Evolutionary conservation across 345 rosid genomes (phyloP).

Genomic region (Cardamine resedifolia): DNA sequence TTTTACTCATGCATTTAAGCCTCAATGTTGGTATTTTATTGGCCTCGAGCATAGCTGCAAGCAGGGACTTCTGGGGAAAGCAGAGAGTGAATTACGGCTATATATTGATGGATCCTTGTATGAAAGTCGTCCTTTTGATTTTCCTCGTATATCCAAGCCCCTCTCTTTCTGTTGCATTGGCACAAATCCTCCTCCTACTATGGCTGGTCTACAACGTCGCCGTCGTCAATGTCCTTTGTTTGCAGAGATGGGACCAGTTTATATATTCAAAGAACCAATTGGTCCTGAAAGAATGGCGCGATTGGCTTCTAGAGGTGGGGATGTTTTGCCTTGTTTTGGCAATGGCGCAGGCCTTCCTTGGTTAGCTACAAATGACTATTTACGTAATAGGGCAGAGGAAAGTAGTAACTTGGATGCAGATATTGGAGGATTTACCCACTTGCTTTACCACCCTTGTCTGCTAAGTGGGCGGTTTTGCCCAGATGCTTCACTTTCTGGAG

Average conservation of each 20-base stretch:
- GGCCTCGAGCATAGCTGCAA: slow-evolving; percentile 87
- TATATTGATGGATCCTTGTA: slow-evolving; percentile 93
- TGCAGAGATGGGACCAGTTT: slow-evolving; percentile 99
- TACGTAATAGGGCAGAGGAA: slow-evolving; percentile 67
- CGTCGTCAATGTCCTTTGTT: slow-evolving; percentile 97
- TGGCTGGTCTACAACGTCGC: slow-evolving; percentile 99
- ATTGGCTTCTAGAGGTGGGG: slow-evolving; percentile 94
- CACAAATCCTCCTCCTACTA: slow-evolving; percentile 97
- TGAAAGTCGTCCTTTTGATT: slow-evolving; percentile 92
- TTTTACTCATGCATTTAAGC: slow-evolving; percentile 98
- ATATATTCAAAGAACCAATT: slow-evolving; percentile 95
- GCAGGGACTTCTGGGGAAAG: slow-evolving; percentile 88
- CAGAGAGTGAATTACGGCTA: slow-evolving; percentile 90
- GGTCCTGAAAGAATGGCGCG: slow-evolving; percentile 93
- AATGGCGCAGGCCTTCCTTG: slow-evolving; percentile 96
- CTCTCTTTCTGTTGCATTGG: slow-evolving; percentile 98
- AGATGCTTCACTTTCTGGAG: slow-evolving; percentile 91
- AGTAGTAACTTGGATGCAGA: slow-evolving; percentile 84
- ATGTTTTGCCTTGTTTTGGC: slow-evolving; percentile 86
- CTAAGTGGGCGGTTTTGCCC: slow-evolving; percentile 96
- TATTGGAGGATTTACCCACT: slow-evolving; percentile 81
- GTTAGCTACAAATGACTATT: slow-evolving; percentile 72
- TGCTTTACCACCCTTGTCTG: slow-evolving; percentile 87
- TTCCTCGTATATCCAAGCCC: slow-evolving; percentile 91
- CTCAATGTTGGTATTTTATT: slow-evolving; percentile 98